phyloP scores from a whole-genome alignment of 2,329 filamentous ascomycete species.

The Penicillium frequentans region DNA sequence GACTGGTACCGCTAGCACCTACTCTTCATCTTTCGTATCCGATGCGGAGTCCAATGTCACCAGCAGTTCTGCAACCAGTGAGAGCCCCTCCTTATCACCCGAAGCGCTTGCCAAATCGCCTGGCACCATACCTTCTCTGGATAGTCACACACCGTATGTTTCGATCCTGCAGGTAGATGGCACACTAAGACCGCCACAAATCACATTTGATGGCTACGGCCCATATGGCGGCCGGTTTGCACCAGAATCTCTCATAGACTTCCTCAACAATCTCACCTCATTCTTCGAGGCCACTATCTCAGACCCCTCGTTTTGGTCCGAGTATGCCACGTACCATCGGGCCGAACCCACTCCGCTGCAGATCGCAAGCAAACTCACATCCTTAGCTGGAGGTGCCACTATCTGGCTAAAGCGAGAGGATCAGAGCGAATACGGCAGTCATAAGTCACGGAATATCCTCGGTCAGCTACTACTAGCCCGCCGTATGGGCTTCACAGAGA shows the following conservation, averaged over 20 bases:
- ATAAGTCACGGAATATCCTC: slow-evolving; percentile 24
- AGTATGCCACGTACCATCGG: slow-evolving; percentile 23
- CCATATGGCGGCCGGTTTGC: slow-evolving; percentile 28
- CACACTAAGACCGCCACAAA: slow-evolving; percentile 18
- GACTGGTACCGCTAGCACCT: slow-evolving; percentile 10
- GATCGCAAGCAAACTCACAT: slow-evolving; percentile 18
- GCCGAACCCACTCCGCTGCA: slow-evolving; percentile 17
- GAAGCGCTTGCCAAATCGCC: slow-evolving; percentile 7
- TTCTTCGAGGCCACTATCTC: slow-evolving; percentile 25
- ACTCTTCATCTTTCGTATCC: slow-evolving; percentile 8
- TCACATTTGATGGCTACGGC: slow-evolving; percentile 25
- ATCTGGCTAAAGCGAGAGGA: slow-evolving; percentile 30
- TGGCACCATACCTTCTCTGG: slow-evolving; percentile 1
- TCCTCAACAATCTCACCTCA: slow-evolving; percentile 25
- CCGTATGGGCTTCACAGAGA: slow-evolving; percentile 23
- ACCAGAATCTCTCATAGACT: slow-evolving; percentile 28
- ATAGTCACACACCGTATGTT: slow-evolving; percentile 16
- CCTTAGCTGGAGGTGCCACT: slow-evolving; percentile 17
- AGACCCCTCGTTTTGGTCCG: slow-evolving; percentile 27
- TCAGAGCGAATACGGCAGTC: slow-evolving; percentile 23
- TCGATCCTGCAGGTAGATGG: slow-evolving; percentile 24
- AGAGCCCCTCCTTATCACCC: slow-evolving; percentile 7
- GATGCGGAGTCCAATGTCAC: slow-evolving; percentile 16
- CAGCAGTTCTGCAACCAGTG: slow-evolving; percentile 12
- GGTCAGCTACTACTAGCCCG: slow-evolving; percentile 23